Base-by-base conservation (phyloP, 2,329 filamentous ascomycete genomes). In the Chaetomium olivaceum region DNA sequence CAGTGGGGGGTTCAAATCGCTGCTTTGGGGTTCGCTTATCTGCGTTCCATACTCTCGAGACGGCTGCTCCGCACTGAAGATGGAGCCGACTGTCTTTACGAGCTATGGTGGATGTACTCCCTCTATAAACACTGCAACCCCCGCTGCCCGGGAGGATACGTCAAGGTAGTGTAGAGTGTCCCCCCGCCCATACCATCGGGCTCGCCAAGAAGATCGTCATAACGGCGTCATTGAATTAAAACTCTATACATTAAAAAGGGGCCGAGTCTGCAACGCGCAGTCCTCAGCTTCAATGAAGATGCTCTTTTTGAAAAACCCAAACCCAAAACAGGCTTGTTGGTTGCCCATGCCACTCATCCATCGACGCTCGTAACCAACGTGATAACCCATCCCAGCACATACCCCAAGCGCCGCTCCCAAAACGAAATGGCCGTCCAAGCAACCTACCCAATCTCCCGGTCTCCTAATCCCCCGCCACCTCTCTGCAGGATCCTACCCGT, bases 211-310 rank as follows among this genome's bases (percentile, higher is more conserved):
- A n/a, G 31, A n/a, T 29, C 11, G 39, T 65, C 63, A 59, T 67
- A 58, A 58, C 48, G 29, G 43, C 57, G 51, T 63, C 6, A 14
- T 31, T 60, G 23, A n/a, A 65, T 62, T 65, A 65, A 58, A 62
- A 8, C 19, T 58, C 33, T 65, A 43, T 62, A 43, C 39, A 43
- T 62, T 62, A 62, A 65, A 58, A 33, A 16, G 43, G 27, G 39
- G 33, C 33, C 61, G 16, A 51, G 12, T 36, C 52, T 36, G 61
- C 25, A 12, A 23, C 54, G 33, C 29, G 61, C 55, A 52, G 61
- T 19, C 39, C 27, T 48, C 27, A 2, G n/a, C 48, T 14, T 50
- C 27, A 29, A 29, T 29, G 46, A 43, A 9, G 21, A 50, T 25
- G 54, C 27, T 29, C n/a, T 43, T 19, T 43, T 43, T 43, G 16